phyloP scores from a whole-genome alignment of 805 yeast genomes.

The Candida xiaguanensis region DNA sequence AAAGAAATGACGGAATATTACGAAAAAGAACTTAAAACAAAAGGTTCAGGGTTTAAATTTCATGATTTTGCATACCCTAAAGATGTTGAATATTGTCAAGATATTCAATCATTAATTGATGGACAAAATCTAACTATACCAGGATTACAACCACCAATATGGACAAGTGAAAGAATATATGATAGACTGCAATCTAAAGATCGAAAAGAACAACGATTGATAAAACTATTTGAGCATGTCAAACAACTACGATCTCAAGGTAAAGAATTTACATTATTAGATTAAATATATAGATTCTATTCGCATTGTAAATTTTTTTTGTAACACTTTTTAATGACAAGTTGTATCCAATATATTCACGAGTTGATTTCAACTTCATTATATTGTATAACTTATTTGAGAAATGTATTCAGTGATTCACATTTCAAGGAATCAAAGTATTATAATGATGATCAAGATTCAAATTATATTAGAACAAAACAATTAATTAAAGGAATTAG shows the following conservation, averaged over 20 bases:
- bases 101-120: slow-evolving; percentile 21
- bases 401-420: slow-evolving; percentile 57
- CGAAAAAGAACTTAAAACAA: slow-evolving; percentile 20
- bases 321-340: slow-evolving; percentile 4
- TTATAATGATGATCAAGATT: slow-evolving; percentile 12
- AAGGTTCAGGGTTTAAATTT: slow-evolving; percentile 20
- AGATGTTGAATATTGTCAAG: slow-evolving; percentile 58
- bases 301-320: slow-evolving; percentile 1
- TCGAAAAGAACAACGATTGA: slow-evolving; percentile 8
- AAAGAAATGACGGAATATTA: slow-evolving; percentile 33
- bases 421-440: slow-evolving; percentile 48
- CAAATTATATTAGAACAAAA: slow-evolving; percentile 37
- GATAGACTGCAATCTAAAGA: slow-evolving; percentile 6
- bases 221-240: slow-evolving; percentile 10
- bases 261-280: slow-evolving; percentile 5
- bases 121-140: slow-evolving; percentile 1
- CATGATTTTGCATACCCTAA: slow-evolving; percentile 49
- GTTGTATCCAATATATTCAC: slow-evolving; percentile 25
- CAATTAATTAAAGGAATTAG: slow-evolving; percentile 45
- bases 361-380: slow-evolving; percentile 49
- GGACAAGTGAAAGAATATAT: slow-evolving; percentile 8
- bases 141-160: slow-evolving; percentile 9
- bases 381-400: slow-evolving; percentile 54
- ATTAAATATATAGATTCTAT: not conserved
- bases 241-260: slow-evolving; percentile 9